Base-by-base conservation (phyloP, 176 grass and related monocot genomes). In the Phyllostachys edulis region DNA sequence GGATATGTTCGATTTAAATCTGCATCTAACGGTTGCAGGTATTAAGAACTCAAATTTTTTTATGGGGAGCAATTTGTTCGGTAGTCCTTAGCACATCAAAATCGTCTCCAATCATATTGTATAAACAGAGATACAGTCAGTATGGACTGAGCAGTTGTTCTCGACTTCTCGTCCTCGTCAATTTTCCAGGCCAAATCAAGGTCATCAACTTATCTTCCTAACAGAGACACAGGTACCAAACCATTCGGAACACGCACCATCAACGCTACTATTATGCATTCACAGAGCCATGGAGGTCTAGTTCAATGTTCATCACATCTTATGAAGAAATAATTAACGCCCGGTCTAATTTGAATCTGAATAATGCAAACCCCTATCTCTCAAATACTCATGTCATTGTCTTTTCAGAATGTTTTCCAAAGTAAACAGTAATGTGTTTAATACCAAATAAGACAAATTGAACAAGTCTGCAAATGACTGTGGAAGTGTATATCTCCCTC, bases 11-110 rank as follows among this genome's bases (percentile, higher is more conserved):
- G 5, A 84, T 26, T 17, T 40, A 57, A 64, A 73, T 57, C 9
- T 59, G 32, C 42, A 59, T 73, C 56, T 38, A 73, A 51, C 15
- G 6, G 65, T 61, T n/a, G 26, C 59, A 75, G n/a, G 24, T 32
- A 61, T 29, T 41, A 61, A 73, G 6, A 73, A 14, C 51, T 49
- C 10, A 37, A 2, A 2, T 62, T 9, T 9, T 81, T 56, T 10
- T 57, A 40, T 24, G 36, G 65, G 23, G 36, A 27, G 27, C 9
- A 16, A 4, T 67, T 50, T 24, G 0, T 17, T 68, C 51, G 12
- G 21, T 75, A 70, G 32, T 34, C 39, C 18, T 73, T 75, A 45
- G 40, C 14, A 69, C 29, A 51, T 74, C 24, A 88, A 45, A 71
- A 37, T 79, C 10, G 17, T 75, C 46, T 57, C 37, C 34, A 69